Evolutionary conservation across 805 yeast species (phyloP).

Genomic region (Komagataella pseudopastoris): DNA sequence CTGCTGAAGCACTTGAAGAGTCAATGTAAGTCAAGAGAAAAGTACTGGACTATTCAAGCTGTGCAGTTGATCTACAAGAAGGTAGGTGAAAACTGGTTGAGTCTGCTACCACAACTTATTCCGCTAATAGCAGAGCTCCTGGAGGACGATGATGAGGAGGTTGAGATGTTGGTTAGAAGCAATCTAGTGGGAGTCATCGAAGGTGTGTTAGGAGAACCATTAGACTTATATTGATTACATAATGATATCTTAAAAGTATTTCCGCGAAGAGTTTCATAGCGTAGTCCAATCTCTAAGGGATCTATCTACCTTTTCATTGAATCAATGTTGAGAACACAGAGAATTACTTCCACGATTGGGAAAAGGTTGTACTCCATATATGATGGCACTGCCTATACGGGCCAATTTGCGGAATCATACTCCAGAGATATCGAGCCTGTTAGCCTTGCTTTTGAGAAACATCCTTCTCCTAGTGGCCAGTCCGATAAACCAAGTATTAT

Average conservation of each 20-base stretch:
- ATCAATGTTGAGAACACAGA: neutral
- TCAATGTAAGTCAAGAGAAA: constrained; percentile 39
- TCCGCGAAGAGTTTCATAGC: neutral
- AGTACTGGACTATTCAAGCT: constrained; percentile 69
- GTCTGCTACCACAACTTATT: constrained; percentile 82
- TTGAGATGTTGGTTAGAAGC: constrained; percentile 80
- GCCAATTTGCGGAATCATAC: neutral
- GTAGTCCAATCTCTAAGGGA: neutral
- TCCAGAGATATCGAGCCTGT: neutral
- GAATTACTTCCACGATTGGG: neutral
- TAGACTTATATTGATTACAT: constrained; percentile 47
- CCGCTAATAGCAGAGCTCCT: constrained; percentile 91
- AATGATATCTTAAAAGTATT: neutral
- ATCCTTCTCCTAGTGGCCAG: neutral
- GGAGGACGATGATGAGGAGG: constrained; percentile 92
- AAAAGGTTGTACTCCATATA: neutral
- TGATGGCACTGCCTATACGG: neutral
- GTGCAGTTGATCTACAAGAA: constrained; percentile 75
- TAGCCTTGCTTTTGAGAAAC: neutral
- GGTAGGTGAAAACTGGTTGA: constrained; percentile 91
- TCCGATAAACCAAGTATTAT: neutral
- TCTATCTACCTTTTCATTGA: neutral
- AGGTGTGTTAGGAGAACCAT: constrained; percentile 85
- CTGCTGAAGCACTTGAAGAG: constrained; percentile 59
- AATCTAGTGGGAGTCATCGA: constrained; percentile 88